Percentiles rank a stretch among this genome's conserved stretches.
These are phyloP conservation scores for California macrophylla DNA, from an alignment of 441 rosid species.

Conservation along the genomic window DNA sequence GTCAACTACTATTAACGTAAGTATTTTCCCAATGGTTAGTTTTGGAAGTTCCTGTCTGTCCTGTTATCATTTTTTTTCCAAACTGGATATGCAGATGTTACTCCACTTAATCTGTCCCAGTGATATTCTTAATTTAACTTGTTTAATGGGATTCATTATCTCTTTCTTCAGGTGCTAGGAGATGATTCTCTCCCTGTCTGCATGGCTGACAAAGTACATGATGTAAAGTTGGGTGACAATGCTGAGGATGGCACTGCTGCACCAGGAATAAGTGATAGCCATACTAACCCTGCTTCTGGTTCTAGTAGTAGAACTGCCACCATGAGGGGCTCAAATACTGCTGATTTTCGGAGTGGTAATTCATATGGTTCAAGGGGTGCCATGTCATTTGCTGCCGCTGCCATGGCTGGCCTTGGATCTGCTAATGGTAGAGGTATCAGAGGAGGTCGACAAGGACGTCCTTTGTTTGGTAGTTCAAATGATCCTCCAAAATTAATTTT, in stretches of 20 bases:
- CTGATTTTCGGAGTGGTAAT: conserved; percentile 59
- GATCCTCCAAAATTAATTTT: conserved; percentile 78
- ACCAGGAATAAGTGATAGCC: conserved; percentile 49
- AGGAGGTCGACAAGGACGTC: conserved; percentile 87
- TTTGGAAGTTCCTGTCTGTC: not conserved
- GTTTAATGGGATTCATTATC: conserved; percentile 7
- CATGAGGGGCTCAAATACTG: conserved; percentile 60
- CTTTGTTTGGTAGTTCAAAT: conserved; percentile 49
- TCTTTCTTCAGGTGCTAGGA: conserved; percentile 52
- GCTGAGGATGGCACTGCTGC: conserved; percentile 50
- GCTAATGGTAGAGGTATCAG: conserved; percentile 88
- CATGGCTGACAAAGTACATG: conserved; percentile 90
- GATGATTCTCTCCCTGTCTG: conserved; percentile 90
- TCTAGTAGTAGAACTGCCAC: conserved; percentile 75
- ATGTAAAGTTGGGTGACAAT: conserved; percentile 84
- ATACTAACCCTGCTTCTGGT: conserved; percentile 58
- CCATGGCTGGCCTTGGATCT: conserved; percentile 96
- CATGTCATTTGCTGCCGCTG: conserved; percentile 94
- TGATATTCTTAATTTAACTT: not conserved
- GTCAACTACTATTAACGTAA: not conserved
- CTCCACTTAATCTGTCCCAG: not conserved
- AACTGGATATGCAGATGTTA: not conserved
- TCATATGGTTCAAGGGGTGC: conserved; percentile 87
- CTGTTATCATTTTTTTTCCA: not conserved
- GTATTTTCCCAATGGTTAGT: not conserved